Conservation (phyloP, 2,329 filamentous ascomycete genomes). For the Cladophialophora carrionii region DNA sequence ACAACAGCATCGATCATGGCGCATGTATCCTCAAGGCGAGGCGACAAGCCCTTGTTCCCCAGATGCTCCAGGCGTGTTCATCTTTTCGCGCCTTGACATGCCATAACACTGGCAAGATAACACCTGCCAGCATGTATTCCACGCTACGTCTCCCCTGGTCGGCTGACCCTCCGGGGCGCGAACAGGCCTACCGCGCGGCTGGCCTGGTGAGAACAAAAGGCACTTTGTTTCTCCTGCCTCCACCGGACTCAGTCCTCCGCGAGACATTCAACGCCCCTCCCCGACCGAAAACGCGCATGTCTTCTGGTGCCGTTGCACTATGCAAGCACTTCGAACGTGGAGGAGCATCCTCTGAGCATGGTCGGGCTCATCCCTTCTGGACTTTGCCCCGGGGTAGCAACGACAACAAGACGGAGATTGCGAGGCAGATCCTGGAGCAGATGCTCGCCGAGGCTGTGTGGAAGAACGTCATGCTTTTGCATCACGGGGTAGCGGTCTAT, state of each 20-base stretch:
- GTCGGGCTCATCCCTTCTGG: slow-evolving; percentile 36
- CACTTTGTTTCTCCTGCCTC: slow-evolving; percentile 38
- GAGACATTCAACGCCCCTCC: slow-evolving; percentile 36
- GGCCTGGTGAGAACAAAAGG: slow-evolving; percentile 36
- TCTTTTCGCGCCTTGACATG: neutral
- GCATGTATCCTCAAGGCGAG: neutral
- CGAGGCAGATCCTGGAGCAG: slow-evolving; percentile 31
- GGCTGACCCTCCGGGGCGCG: slow-evolving; percentile 21
- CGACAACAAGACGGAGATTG: slow-evolving; percentile 37
- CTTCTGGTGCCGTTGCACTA: slow-evolving; percentile 37
- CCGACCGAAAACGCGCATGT: slow-evolving; percentile 36
- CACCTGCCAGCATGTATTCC: slow-evolving; percentile 29
- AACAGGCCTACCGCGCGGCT: slow-evolving; percentile 30
- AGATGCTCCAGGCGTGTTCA: neutral
- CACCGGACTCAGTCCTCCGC: slow-evolving; percentile 23
- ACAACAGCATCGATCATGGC: neutral
- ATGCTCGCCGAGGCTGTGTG: slow-evolving; percentile 34
- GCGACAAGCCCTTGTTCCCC: neutral
- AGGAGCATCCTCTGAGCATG: slow-evolving; percentile 34
- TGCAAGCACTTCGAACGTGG: slow-evolving; percentile 39
- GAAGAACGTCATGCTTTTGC: slow-evolving; percentile 39
- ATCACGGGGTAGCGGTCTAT: slow-evolving; percentile 37
- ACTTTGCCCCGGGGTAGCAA: slow-evolving; percentile 35
- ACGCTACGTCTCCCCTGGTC: slow-evolving; percentile 36
- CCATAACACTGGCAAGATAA: neutral